Base-by-base conservation (phyloP, 768 basidiomycete genomes). In the Tricholoma flavovirens region DNA sequence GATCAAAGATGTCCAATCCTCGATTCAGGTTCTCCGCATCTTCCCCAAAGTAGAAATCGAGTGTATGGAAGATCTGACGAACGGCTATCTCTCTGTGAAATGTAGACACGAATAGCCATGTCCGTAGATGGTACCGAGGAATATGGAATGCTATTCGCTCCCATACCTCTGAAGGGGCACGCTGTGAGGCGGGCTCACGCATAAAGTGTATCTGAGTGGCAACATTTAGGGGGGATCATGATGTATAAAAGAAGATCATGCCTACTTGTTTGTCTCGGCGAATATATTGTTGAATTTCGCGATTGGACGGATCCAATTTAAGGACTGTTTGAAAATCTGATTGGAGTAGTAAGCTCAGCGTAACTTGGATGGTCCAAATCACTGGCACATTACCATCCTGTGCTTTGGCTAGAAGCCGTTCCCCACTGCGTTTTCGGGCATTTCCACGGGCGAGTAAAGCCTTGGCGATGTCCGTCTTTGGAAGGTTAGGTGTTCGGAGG, bases 11-110 rank as follows among this genome's bases (percentile, higher is more conserved):
- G 62, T 87, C 86, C 29, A 87, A 67, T 0, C 83, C 83, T 6
- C 83, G 75, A 54, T 83, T 81, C 30, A 83, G 71, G 56, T 79
- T 80, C 36, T 84, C 83, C 54, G 76, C 74, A 57, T 86, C 84
- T 57, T 85, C 83, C 36, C 83, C 82, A 59, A 88, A 83, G 65
- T 86, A 83, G 35, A 87, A 71, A 65, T 87, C 84, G 38, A 87
- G 67, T 0, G 84, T 85, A 62, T 79, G 84, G 70, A 87, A 88
- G 55, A 87, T 82, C 60, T 77, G 75, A 24, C 83, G 80, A 14
- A 80, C 75, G 21, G 85, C 85, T 38, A 88, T 85, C 58, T 83
- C 80, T 36, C 83, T 75, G 63, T 86, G 82, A 64, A 84, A 84
- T 2, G 79, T 68, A 2, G 84, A 86, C 24, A 87, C 76, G 54